These are phyloP conservation scores for Penstemon barbatus DNA, from an alignment of 257 asterid genomes.

Conservation along the genomic window DNA sequence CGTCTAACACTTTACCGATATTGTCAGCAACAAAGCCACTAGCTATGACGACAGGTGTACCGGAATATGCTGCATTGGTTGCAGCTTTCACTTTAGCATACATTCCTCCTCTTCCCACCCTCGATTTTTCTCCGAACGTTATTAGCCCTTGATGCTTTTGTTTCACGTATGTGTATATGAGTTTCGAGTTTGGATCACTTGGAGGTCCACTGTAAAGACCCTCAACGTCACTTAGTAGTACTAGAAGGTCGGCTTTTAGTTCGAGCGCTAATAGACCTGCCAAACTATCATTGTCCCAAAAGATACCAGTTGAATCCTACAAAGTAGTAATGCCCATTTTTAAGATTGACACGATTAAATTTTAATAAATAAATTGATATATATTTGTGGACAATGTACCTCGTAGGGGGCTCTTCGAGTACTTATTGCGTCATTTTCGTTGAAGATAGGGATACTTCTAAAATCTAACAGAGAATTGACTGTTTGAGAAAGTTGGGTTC, in stretches of 20 bases:
- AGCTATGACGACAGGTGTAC: slow-evolving; percentile 76
- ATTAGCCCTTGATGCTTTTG: slow-evolving; percentile 57
- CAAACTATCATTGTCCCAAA: slow-evolving; percentile 88
- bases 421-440: slow-evolving; percentile 83
- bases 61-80: slow-evolving; percentile 60
- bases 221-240: slow-evolving; percentile 78
- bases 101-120: slow-evolving; percentile 95
- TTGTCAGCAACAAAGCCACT: slow-evolving; percentile 68
- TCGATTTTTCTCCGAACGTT: slow-evolving; percentile 82
- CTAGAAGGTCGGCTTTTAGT: slow-evolving; percentile 80
- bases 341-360: neutral
- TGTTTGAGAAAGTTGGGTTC: slow-evolving; percentile 65
- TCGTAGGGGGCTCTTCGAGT: slow-evolving; percentile 82
- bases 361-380: neutral
- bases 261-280: slow-evolving; percentile 75
- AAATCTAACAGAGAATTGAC: slow-evolving; percentile 57
- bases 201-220: slow-evolving; percentile 92
- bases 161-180: slow-evolving; percentile 63
- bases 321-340: neutral
- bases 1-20: slow-evolving; percentile 61
- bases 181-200: slow-evolving; percentile 64
- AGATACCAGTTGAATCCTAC: slow-evolving; percentile 82
- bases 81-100: slow-evolving; percentile 94
- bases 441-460: slow-evolving; percentile 76
- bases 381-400: slow-evolving; percentile 36